Evolutionary conservation across 1,284 basidiomycete species (phyloP), one percentile per base, ranked within the genome.

Genomic region (Tetrapyrgos nigripes): DNA sequence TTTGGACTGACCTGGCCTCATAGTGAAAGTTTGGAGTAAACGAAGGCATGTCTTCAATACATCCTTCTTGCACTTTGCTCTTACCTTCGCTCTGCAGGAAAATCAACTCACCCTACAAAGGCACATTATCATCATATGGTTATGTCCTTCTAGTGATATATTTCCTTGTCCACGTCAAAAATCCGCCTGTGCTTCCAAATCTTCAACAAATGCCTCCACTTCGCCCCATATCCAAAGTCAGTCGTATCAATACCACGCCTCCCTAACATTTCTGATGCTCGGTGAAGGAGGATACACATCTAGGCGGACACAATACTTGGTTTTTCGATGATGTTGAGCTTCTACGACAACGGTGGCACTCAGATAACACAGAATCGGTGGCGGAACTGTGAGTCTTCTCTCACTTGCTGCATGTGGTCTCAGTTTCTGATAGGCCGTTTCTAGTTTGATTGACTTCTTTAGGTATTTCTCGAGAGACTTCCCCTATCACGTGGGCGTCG

Each of bases 11-110:
- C 58, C 35, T 17, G 24, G 13, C 46, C 63, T 35, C 53, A 50
- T 66, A 96, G 94, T 99, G 71, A 99, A 99, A 83, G 95, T 99
- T 31, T 99, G 97, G 97, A 94, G 94, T 70, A 99, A 99, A 80
- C 85, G 96, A 73, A 86, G 94, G 91, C 90, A 53, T 53, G 81
- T 70, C 8, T 46, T n/a, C 29, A 46, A 29, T n/a, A 37, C 44
- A 21, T 21, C 26, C 5, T 29, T 19, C n/a, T 29, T 19, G 23
- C 13, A 43, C 26, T 4, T n/a, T 24, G 37, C 35, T 28, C 48
- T 54, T 13, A 37, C 9, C 17, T 46, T 37, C 27, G 24, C 44
- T 28, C 50, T 24, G 24, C 66, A 93, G 93, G 77, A 96, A 97
- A 86, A 97, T 99, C 76, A 98, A 99, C 75, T 97, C 95, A 58